Percentiles rank a stretch among this genome's conserved stretches.
phyloP scores from a whole-genome alignment of 768 basidiomycete genomes.

The Leccinum boreale region DNA sequence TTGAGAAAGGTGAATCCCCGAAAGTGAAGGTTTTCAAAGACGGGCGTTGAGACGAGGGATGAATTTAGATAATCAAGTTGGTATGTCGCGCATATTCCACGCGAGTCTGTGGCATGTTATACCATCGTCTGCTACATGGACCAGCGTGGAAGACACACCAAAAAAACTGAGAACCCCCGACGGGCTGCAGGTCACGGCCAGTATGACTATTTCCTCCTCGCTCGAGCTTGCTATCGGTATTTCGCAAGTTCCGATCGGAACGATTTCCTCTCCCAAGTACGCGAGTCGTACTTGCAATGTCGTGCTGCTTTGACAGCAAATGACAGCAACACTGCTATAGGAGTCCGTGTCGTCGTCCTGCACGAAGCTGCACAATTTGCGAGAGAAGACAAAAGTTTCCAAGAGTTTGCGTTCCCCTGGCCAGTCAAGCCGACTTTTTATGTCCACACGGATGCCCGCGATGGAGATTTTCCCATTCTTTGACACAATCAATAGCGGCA shows the following conservation, averaged over 20 bases:
- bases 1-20: conserved; percentile 16
- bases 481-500: conserved; percentile 33
- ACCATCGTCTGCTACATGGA: background rate
- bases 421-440: conserved; percentile 25
- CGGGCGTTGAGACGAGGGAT: conserved; percentile 22
- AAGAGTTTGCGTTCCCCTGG: conserved; percentile 26
- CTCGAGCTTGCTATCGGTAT: conserved; percentile 15
- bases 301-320: conserved; percentile 19
- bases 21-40: conserved; percentile 21
- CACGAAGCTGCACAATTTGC: conserved; percentile 27
- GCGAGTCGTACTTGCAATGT: conserved; percentile 22
- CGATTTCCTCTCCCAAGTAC: conserved; percentile 19
- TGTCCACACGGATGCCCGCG: conserved; percentile 25
- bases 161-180: conserved; percentile 50
- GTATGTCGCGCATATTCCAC: conserved; percentile 42
- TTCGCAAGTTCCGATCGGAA: conserved; percentile 18
- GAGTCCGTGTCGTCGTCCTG: conserved; percentile 14
- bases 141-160: conserved; percentile 34
- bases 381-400: conserved; percentile 31
- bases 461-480: conserved; percentile 33
- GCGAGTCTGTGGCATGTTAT: conserved; percentile 33
- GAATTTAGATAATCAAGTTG: conserved; percentile 28
- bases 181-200: conserved; percentile 33
- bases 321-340: conserved; percentile 12
- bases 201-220: background rate